Percentiles rank a stretch among this genome's conserved stretches.
Evolutionary conservation across 108 stramenopile species (phyloP).

Genomic region (Thalassiosira profunda): DNA sequence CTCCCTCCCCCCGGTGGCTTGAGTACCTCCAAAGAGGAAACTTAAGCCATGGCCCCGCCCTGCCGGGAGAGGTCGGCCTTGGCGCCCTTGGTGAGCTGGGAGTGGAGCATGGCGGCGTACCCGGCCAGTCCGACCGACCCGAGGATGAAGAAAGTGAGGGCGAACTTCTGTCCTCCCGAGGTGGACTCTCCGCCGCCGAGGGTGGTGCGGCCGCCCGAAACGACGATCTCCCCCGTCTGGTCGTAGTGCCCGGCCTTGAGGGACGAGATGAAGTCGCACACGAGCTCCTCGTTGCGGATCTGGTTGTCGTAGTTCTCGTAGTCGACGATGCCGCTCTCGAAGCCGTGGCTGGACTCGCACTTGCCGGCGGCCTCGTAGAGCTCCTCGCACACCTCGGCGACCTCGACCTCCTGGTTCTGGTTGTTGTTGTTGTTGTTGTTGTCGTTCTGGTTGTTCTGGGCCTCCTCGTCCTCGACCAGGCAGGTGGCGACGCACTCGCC

Average conservation of each 20-base stretch:
- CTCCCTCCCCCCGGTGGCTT: too few relatives aligned
- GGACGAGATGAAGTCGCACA: constrained; percentile 64
- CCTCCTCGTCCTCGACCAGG: constrained; percentile 25
- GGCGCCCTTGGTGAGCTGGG: constrained; percentile 83
- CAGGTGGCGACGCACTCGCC: constrained; percentile 74
- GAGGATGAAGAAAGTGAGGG: constrained; percentile 85
- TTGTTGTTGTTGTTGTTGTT: constrained; percentile 34
- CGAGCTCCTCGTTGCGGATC: constrained; percentile 63
- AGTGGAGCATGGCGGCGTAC: constrained; percentile 89
- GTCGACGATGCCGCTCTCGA: constrained; percentile 56
- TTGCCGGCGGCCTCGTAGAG: constrained; percentile 84
- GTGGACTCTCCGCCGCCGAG: constrained; percentile 49
- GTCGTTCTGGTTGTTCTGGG: constrained; percentile 23
- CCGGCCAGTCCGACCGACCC: constrained; percentile 83
- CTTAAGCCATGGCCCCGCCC: constrained; percentile 84
- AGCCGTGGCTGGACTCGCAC: constrained; percentile 84
- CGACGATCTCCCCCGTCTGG: constrained; percentile 43
- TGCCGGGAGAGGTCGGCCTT: constrained; percentile 55
- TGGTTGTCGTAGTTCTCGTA: constrained; percentile 73
- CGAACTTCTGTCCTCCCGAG: constrained; percentile 88
- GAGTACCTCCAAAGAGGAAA: not conserved
- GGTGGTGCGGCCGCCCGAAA: constrained; percentile 54
- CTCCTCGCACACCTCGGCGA: constrained; percentile 69
- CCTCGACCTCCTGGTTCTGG: constrained; percentile 42
- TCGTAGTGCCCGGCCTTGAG: constrained; percentile 32